phyloP scores from a whole-genome alignment of 2,329 filamentous ascomycete genomes.

The Monascus ruber region DNA sequence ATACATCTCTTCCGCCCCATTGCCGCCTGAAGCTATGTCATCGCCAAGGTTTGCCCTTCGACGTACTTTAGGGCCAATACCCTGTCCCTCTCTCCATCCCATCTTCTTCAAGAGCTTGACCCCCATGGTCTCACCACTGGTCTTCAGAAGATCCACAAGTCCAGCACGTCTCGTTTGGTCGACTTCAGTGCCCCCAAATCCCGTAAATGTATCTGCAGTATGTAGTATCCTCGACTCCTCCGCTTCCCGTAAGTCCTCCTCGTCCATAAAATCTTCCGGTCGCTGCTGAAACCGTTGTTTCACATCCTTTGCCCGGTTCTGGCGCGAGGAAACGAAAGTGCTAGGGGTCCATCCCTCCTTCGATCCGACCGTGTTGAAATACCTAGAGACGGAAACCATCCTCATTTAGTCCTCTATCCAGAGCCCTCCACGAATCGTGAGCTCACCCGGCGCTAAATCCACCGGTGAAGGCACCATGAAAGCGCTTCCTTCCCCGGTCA shows the following conservation, averaged over 20 bases:
- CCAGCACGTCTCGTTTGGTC: slow-evolving; percentile 41
- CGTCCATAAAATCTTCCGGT: slow-evolving; percentile 94
- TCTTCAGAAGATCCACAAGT: slow-evolving; percentile 61
- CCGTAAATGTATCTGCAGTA: slow-evolving; percentile 62
- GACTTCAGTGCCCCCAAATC: slow-evolving; percentile 56
- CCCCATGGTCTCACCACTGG: slow-evolving; percentile 73
- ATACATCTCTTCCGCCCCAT: slow-evolving; percentile 43
- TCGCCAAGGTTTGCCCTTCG: slow-evolving; percentile 60
- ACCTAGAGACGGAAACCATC: slow-evolving; percentile 43
- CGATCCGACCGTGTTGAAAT: slow-evolving; percentile 96
- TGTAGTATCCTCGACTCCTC: slow-evolving; percentile 66
- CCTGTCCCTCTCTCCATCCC: slow-evolving; percentile 93
- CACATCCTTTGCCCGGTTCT: slow-evolving; percentile 62
- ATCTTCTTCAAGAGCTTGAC: slow-evolving; percentile 75
- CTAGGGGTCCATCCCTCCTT: slow-evolving; percentile 96
- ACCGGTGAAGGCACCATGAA: slow-evolving; percentile 94
- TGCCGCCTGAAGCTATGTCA: slow-evolving; percentile 26
- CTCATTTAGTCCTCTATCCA: slow-evolving; percentile 26
- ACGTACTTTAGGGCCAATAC: slow-evolving; percentile 75
- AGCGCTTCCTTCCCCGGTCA: slow-evolving; percentile 75
- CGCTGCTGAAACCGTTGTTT: slow-evolving; percentile 44
- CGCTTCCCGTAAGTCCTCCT: slow-evolving; percentile 81
- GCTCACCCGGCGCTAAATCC: slow-evolving; percentile 90
- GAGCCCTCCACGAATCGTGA: slow-evolving; percentile 16
- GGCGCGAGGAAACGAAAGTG: slow-evolving; percentile 80